Evolutionary conservation across 306 rosid species (phyloP), one percentile per base, ranked within the genome.

Genomic region (Inga oerstediana): DNA sequence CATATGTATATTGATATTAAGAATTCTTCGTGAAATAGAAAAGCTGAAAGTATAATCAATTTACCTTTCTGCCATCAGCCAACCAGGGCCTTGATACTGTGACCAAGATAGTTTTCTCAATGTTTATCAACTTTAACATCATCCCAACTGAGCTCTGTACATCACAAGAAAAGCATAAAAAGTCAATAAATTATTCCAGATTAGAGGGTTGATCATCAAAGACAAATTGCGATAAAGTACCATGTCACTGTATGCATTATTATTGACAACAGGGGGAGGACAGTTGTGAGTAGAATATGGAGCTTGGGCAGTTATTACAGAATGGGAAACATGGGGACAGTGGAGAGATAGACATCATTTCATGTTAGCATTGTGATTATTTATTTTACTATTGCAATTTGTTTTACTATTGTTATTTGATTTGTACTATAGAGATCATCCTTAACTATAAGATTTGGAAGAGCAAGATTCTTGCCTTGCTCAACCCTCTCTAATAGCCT

Each of bases 21-120:
- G 39, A 49, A 75, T 75, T 75, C 52, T 68, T 7, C 52, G 48
- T 3, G 74, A 49, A 64, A 64, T 64, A 30, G 52, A 32, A 32
- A 49, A 75, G 46, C 78, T 46, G 84, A 59, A 61, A 32, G 56
- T 75, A 79, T 9, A 34, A 78, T 62, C 14, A 68, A 69, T n/a
- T 66, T 76, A 92, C 99, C 98, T 91, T 96, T 96, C 88, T 92
- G 99, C 99, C 99, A 96, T 92, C 99, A 89, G 81, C 99, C 98
- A 84, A 96, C 98, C 71, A 98, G 94, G 27, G 99, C 98, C 88
- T 92, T 96, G 88, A 96, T 58, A 86, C 99, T 91, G 81, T 96
- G 99, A 74, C 98, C 98, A 65, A 96, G 86, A 69, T 91, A 92
- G 84, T 96, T 96, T 87, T 96, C 97, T 64, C 99, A 82, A 69